phyloP scores from a whole-genome alignment of 2,329 filamentous ascomycete genomes.

The Aspergillus pseudoviridinutans region DNA sequence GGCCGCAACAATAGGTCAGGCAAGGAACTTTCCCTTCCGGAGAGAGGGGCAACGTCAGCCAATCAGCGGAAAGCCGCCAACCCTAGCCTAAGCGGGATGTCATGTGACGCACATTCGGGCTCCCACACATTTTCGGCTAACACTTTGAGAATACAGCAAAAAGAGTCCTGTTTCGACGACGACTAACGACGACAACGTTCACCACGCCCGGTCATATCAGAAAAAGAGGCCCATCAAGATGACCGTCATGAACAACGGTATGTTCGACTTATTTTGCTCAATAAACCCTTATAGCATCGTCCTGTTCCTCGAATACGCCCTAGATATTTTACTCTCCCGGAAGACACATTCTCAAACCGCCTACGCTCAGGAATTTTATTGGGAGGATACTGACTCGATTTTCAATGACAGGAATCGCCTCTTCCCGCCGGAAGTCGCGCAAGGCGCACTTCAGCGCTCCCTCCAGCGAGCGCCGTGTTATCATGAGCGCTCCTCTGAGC shows the following conservation, averaged over 20 bases:
- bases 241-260: conserved; percentile 30
- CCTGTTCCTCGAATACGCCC: not conserved
- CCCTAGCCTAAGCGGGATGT: conserved; percentile 19
- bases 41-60: conserved; percentile 4
- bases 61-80: conserved; percentile 8
- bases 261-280: conserved; percentile 10
- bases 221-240: conserved; percentile 27
- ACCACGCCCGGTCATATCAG: conserved; percentile 17
- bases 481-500: conserved; percentile 93
- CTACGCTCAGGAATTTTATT: not conserved
- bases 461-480: conserved; percentile 87
- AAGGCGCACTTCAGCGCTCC: conserved; percentile 97
- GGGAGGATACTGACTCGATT: not conserved
- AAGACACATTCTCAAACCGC: not conserved
- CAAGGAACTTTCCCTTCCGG: conserved; percentile 5
- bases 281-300: not conserved
- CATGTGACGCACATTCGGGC: conserved; percentile 29
- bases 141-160: conserved; percentile 11
- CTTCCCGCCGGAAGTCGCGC: conserved; percentile 96
- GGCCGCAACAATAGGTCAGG: not conserved
- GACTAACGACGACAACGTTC: conserved; percentile 17
- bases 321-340: not conserved
- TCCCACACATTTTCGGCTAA: conserved; percentile 20
- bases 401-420: conserved; percentile 42
- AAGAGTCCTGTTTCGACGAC: conserved; percentile 10